These are phyloP conservation scores for Aristolochia fimbriata DNA, from an alignment of 164 flowering plant species.

Conservation along the genomic window DNA sequence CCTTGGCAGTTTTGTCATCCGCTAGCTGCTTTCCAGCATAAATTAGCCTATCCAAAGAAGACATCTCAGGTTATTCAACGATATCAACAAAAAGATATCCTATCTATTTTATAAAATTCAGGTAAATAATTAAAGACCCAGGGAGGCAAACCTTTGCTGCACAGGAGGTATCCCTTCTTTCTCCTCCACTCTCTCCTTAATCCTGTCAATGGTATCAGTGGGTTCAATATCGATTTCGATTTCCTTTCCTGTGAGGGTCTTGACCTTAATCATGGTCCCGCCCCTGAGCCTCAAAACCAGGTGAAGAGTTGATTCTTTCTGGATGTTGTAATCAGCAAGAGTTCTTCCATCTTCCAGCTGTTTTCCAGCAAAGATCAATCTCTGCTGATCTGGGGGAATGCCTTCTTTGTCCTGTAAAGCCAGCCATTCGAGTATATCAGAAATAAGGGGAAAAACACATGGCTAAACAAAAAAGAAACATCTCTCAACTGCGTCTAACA, in stretches of 20 bases:
- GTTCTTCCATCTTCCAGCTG: slow-evolving; percentile 33
- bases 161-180: slow-evolving; percentile 38
- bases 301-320: slow-evolving; percentile 32
- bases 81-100: background rate
- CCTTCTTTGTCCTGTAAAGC: slow-evolving; percentile 13
- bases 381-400: slow-evolving; percentile 15
- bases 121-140: background rate
- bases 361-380: slow-evolving; percentile 25
- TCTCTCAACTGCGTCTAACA: too few relatives aligned
- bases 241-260: slow-evolving; percentile 32
- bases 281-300: slow-evolving; percentile 32
- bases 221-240: slow-evolving; percentile 32
- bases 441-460: background rate
- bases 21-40: slow-evolving; percentile 35
- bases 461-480: background rate
- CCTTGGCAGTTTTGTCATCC: slow-evolving; percentile 33
- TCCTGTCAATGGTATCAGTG: slow-evolving; percentile 27
- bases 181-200: slow-evolving; percentile 34
- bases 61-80: background rate
- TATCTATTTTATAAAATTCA: background rate
- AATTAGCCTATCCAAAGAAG: slow-evolving; percentile 22
- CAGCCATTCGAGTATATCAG: background rate
- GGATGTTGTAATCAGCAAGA: slow-evolving; percentile 33
- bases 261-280: slow-evolving; percentile 33
- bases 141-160: slow-evolving; percentile 20